Base-by-base conservation (phyloP, 306 rosid genomes). In the Lagenaria siceraria region DNA sequence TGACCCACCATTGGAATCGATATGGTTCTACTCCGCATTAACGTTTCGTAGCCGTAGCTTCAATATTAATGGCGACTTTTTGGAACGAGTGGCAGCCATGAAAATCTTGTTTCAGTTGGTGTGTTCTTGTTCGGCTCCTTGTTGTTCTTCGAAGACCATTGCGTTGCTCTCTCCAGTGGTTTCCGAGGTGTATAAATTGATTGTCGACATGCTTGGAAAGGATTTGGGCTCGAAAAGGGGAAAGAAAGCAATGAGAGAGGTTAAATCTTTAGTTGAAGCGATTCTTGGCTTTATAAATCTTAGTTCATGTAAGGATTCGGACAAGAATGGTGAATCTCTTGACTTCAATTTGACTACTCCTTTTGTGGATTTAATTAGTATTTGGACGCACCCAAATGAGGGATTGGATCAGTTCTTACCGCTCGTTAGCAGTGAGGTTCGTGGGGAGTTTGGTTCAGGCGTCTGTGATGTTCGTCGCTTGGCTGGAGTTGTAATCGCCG, bases 1-100 rank as follows among this genome's bases (percentile, higher is more conserved):
- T 74, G 91, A 88, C 72, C 83, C 92, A 65, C 85, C 93, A 78
- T 86, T 89, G 43, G 96, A 93, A 80, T 89, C 84, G 38, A 88
- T 85, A 49, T 86, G 96, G 98, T 82, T 87, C 82, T 93, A 91
- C 77, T 78, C 88, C 48, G 93, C 89, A 43, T 68, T 83, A 19
- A 79, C 48, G 11, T 93, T 88, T 56, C 82, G 87, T 21, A 77
- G 68, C 84, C 80, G 31, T 15, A 42, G 76, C 36, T 15, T 8
- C 27, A 80, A 81, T 7, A 78, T 81, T 5, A 82, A 89, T 71
- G 87, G 66, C 62, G 90, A 88, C n/a, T 66, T 70, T 76, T 89
- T 87, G 83, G 96, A 85, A 71, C 82, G 84, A 69, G 36, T 91
- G 40, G 56, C 80, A 60, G 86, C 81, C 13, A 83, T 86, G 8